These are phyloP conservation scores for Psilocybe cyanescens DNA, from an alignment of 768 basidiomycete species.

Conservation along the genomic window DNA sequence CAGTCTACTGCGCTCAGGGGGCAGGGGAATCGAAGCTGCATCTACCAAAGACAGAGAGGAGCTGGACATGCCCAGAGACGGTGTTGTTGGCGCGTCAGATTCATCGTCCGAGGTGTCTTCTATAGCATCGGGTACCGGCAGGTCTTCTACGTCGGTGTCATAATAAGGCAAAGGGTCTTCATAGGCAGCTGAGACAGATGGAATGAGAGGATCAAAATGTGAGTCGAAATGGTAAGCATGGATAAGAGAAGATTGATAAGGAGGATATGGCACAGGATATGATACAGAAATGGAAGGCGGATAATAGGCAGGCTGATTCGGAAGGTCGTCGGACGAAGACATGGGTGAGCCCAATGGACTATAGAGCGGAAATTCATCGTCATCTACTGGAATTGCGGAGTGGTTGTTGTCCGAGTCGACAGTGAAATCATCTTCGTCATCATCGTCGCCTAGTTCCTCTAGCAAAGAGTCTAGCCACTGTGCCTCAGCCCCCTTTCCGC, in stretches of 20 bases:
- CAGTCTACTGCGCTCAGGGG: slow-evolving; percentile 50
- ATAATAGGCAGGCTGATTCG: slow-evolving; percentile 50
- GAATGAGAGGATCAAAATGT: slow-evolving; percentile 44
- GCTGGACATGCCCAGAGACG: slow-evolving; percentile 60
- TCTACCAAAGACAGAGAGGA: slow-evolving; percentile 57
- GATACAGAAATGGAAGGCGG: slow-evolving; percentile 48
- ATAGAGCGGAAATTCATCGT: slow-evolving; percentile 65
- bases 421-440: slow-evolving; percentile 62
- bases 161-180: slow-evolving; percentile 68
- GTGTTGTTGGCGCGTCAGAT: slow-evolving; percentile 71
- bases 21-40: slow-evolving; percentile 53
- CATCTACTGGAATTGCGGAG: slow-evolving; percentile 55
- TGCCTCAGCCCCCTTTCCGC: slow-evolving; percentile 59
- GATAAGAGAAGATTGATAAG: slow-evolving; percentile 60
- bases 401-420: slow-evolving; percentile 48
- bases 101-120: slow-evolving; percentile 88
- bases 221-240: slow-evolving; percentile 55
- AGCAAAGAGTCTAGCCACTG: slow-evolving; percentile 84
- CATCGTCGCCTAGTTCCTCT: slow-evolving; percentile 73
- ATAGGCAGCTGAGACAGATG: slow-evolving; percentile 46
- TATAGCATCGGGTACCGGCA: slow-evolving; percentile 78
- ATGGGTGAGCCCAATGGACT: slow-evolving; percentile 72
- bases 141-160: slow-evolving; percentile 66
- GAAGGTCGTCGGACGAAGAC: slow-evolving; percentile 79
- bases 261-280: slow-evolving; percentile 71